These are phyloP conservation scores for Psilocybe cyanescens DNA, from an alignment of 768 basidiomycete genomes.

Conservation along the genomic window DNA sequence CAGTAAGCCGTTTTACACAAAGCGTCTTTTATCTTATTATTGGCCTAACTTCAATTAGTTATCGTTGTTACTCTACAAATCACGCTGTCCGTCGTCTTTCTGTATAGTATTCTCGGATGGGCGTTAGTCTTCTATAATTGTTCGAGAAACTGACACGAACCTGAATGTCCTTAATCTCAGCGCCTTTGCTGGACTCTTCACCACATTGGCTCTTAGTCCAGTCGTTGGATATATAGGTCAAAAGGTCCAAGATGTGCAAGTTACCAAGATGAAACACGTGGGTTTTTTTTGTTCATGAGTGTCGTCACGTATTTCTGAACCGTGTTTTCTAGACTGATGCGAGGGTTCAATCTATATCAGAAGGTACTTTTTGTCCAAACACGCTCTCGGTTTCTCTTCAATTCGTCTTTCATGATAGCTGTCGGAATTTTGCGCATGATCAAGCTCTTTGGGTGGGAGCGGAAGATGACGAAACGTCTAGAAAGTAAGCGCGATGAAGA, in stretches of 20 bases:
- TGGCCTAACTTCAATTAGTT: too few species aligned
- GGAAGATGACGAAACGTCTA: slow-evolving; percentile 55
- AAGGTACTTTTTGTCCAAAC: slow-evolving; percentile 39
- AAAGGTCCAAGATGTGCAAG: slow-evolving; percentile 49
- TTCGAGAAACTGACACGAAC: too few species aligned
- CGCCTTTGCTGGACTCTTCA: slow-evolving; percentile 45
- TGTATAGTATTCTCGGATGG: too few species aligned
- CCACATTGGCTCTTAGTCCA: slow-evolving; percentile 56
- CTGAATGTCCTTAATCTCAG: slow-evolving; percentile 1
- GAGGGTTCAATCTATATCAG: slow-evolving; percentile 63
- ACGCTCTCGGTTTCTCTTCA: neutral
- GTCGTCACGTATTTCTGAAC: neutral
- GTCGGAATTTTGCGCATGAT: slow-evolving; percentile 66
- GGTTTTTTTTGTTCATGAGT: neutral
- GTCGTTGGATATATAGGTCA: slow-evolving; percentile 58
- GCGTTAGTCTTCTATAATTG: too few species aligned
- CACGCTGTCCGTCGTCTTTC: too few species aligned
- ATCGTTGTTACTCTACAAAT: too few species aligned
- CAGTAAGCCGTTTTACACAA: slow-evolving; percentile 11
- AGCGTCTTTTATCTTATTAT: too few species aligned
- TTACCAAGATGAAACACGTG: slow-evolving; percentile 43
- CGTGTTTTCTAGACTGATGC: slow-evolving; percentile 45
- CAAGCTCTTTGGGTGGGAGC: slow-evolving; percentile 75
- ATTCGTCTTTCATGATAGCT: slow-evolving; percentile 35
- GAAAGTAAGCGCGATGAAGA: slow-evolving; percentile 65